Percentiles rank a stretch among this genome's conserved stretches.
These are phyloP conservation scores for Gomphus sp. DNA, from an alignment of 1,284 basidiomycete species.

Conservation along the genomic window DNA sequence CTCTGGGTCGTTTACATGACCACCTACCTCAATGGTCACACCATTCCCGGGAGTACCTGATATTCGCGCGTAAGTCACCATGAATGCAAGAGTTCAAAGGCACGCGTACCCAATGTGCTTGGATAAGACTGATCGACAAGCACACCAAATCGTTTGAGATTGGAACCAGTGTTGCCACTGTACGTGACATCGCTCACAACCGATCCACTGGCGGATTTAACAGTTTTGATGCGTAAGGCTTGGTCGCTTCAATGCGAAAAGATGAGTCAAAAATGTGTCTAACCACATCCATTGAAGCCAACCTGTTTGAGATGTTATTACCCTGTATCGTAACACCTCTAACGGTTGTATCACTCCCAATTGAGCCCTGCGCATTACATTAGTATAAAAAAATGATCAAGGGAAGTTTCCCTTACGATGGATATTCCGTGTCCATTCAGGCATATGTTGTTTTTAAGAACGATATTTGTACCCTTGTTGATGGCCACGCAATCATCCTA, in stretches of 20 bases:
- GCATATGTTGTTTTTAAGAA: constrained; percentile 46
- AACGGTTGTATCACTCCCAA: constrained; percentile 36
- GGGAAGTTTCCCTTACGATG: constrained; percentile 22
- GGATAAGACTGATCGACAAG: no score
- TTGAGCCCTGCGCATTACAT: constrained; percentile 31
- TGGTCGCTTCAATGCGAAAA: constrained; percentile 25
- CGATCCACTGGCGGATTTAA: constrained; percentile 27
- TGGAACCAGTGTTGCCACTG: constrained; percentile 31
- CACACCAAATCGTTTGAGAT: no score
- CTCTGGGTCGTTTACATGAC: no score
- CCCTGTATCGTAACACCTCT: constrained; percentile 34
- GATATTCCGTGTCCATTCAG: constrained; percentile 51
- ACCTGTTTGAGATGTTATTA: constrained; percentile 40
- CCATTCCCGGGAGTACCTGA: constrained; percentile 36
- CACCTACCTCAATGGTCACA: no score
- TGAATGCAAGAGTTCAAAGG: no score
- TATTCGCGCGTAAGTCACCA: background rate
- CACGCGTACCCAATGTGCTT: no score
- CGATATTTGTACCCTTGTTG: constrained; percentile 45
- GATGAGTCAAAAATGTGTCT: background rate
- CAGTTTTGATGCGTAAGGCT: constrained; percentile 40
- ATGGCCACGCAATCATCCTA: constrained; percentile 60
- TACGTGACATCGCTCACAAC: constrained; percentile 34
- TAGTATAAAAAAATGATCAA: background rate
- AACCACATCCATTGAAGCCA: constrained; percentile 20